These are phyloP conservation scores for Misopates orontium DNA, from an alignment of 257 asterid species.

Conservation along the genomic window DNA sequence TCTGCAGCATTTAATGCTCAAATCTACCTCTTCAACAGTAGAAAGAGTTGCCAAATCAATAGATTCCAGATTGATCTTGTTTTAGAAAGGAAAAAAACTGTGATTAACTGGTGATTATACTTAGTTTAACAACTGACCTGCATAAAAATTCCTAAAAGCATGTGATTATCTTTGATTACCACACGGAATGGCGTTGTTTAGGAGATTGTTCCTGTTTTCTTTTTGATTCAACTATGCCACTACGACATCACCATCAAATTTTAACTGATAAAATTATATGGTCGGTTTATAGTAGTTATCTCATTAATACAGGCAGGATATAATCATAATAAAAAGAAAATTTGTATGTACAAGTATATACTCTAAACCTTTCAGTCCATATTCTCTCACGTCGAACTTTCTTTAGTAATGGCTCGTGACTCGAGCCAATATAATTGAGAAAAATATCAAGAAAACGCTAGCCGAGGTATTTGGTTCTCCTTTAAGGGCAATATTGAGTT, in stretches of 20 bases:
- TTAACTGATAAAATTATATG: background rate
- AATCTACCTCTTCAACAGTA: constrained; percentile 27
- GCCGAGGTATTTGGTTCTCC: too few species aligned
- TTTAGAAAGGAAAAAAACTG: background rate
- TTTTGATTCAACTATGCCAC: background rate
- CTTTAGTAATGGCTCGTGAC: too few species aligned
- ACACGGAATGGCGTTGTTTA: background rate
- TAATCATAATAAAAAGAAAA: background rate
- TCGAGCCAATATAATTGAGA: too few species aligned
- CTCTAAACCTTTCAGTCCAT: too few species aligned
- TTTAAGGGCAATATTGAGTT: too few species aligned
- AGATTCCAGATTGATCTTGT: background rate
- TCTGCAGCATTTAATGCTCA: constrained; percentile 32
- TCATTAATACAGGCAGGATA: constrained; percentile 9
- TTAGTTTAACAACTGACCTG: background rate
- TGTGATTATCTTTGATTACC: constrained; percentile 28
- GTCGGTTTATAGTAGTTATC: background rate
- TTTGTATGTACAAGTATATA: background rate
- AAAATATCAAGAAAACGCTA: background rate
- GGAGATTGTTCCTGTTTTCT: background rate
- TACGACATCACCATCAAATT: background rate
- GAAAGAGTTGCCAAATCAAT: constrained; percentile 20
- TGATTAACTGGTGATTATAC: constrained; percentile 3
- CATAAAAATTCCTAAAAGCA: constrained; percentile 15
- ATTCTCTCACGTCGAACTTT: too few species aligned